Base-by-base conservation (phyloP, 1,284 basidiomycete genomes). In the Pterulicium gracile region DNA sequence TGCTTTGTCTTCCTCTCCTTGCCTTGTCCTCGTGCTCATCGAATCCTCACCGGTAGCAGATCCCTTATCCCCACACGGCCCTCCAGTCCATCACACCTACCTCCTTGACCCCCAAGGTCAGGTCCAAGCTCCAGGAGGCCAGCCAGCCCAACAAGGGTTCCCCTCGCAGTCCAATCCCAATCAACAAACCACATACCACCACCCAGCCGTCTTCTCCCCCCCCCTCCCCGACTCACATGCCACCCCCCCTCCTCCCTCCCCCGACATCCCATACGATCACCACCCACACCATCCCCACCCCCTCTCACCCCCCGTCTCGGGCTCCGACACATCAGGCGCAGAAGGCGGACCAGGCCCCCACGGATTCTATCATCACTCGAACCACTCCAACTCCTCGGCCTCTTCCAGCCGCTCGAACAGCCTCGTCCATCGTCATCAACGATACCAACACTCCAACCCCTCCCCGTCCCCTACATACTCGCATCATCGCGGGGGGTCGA, bases 241-340 rank as follows among this genome's bases (percentile, higher is more conserved):
- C 27, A 32, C 27, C 27, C 80, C 83, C 60, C 78, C 83, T 61
- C 80, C 84, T 53, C 75, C 76, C 54, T 83, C 80, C 54, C 83
- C 84, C 62, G 74, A 79, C 67, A 74, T 10, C 15, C 39, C 82
- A 66, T 86, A 86, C 64, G 81, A 83, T n/a, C n/a, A n/a, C n/a
- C n/a, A n/a, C n/a, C n/a, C n/a, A n/a, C n/a, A n/a, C n/a, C n/a
- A n/a, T n/a, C n/a, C n/a, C 27, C 27, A 7, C 66, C 78, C 84
- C 60, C 68, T 86, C 57, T 85, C 83, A 47, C 84, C 85, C 62
- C 82, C 81, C 65, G 70, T 86, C 59, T 87, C 83, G 66, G 84
- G 84, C 67, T 87, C 85, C 67, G 85, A 88, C 66, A 83, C 82
- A 58, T 86, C 83, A 58, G 81, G 70, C 56, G n/a, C n/a, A n/a